phyloP scores from a whole-genome alignment of 805 yeast genomes.

The Yamadazyma kitorensis region DNA sequence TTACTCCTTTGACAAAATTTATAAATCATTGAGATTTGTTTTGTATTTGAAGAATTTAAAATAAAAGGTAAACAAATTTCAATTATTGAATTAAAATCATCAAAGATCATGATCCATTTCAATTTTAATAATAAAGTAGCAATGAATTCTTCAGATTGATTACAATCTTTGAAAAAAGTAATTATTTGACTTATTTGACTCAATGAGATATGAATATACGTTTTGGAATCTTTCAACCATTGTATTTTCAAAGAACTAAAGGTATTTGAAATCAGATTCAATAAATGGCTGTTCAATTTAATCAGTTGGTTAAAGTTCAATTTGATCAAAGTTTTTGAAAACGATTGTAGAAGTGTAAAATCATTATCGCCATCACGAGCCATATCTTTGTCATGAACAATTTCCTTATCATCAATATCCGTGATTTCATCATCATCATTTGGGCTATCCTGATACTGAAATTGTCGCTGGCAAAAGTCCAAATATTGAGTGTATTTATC shows the following conservation, averaged over 20 bases:
- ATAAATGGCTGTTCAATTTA: constrained; percentile 12
- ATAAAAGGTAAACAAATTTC: constrained; percentile 19
- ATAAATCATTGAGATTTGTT: constrained; percentile 17
- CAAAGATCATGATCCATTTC: constrained; percentile 30
- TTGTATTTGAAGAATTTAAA: constrained; percentile 9
- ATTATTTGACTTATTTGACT: constrained; percentile 16
- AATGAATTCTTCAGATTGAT: constrained; percentile 16
- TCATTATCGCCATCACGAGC: constrained; percentile 1
- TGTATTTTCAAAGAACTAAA: constrained; percentile 14
- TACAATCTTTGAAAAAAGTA: constrained; percentile 19
- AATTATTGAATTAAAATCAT: constrained; percentile 21
- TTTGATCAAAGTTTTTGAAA: constrained; percentile 19
- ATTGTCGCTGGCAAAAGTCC: constrained; percentile 1
- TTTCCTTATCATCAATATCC: too few species aligned
- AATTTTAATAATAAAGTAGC: constrained; percentile 19
- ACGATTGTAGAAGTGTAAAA: constrained; percentile 7
- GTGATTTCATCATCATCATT: too few species aligned
- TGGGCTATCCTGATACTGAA: too few species aligned
- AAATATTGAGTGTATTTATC: constrained; percentile 13
- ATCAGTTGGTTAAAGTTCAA: constrained; percentile 18
- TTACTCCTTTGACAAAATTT: constrained; percentile 18
- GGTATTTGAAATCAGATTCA: constrained; percentile 12
- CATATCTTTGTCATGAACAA: too few species aligned
- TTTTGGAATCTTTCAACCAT: constrained; percentile 17
- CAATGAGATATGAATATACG: constrained; percentile 15